Conservation (phyloP, 345 rosid genomes). For the Camelina sativa region DNA sequence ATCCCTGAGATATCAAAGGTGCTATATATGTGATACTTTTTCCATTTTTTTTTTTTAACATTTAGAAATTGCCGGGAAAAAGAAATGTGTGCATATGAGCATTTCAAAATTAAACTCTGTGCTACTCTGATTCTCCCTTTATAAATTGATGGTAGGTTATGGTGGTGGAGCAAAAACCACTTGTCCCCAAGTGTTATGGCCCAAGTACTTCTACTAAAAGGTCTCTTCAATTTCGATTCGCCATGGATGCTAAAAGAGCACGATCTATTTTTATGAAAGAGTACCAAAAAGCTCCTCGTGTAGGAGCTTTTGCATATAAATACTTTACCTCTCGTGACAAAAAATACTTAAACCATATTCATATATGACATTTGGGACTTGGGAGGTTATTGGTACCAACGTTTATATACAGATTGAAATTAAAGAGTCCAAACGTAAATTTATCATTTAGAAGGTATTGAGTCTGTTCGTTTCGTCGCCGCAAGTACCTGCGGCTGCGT, state of each 20-base stretch:
- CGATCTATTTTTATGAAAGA: conserved; percentile 37
- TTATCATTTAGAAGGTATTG: not conserved
- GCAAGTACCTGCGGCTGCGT: too few species aligned
- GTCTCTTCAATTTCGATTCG: conserved; percentile 27
- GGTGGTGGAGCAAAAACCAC: conserved; percentile 12
- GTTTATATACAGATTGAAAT: not conserved
- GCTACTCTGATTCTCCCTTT: not conserved
- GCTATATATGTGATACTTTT: not conserved
- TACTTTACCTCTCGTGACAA: conserved; percentile 44
- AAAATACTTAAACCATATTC: conserved; percentile 21
- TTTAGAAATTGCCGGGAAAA: too few species aligned
- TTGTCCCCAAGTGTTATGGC: conserved; percentile 7
- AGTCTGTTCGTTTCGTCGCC: too few species aligned
- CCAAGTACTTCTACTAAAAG: conserved; percentile 18
- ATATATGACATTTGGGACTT: not conserved
- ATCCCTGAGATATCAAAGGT: conserved; percentile 38
- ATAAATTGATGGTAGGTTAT: conserved; percentile 28
- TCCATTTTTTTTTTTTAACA: not conserved
- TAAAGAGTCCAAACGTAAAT: not conserved
- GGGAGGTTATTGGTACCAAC: not conserved
- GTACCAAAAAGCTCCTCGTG: conserved; percentile 38
- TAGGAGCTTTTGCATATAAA: conserved; percentile 38
- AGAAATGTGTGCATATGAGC: too few species aligned
- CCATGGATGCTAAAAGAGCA: conserved; percentile 27
- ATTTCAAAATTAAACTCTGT: too few species aligned